A percentile compares a stretch with the other conserved stretches of the same genome.
phyloP scores from a whole-genome alignment of 2,329 filamentous ascomycete genomes.

The Aspergillus niger region DNA sequence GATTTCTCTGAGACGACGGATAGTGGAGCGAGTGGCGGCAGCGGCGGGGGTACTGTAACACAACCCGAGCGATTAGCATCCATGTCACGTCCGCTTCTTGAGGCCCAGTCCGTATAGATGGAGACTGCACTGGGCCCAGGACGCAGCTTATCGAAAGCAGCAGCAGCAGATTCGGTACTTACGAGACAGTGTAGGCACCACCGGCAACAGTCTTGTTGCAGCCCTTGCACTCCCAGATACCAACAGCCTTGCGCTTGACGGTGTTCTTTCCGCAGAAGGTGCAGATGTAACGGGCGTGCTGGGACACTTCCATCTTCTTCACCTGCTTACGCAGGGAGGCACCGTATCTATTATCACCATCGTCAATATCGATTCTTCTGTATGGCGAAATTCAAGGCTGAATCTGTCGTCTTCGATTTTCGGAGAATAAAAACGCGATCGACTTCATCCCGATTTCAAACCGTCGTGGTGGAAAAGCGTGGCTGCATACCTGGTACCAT shows the following conservation, averaged over 20 bases:
- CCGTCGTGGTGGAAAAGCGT: slow-evolving; percentile 26
- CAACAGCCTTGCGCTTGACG: slow-evolving; percentile 86
- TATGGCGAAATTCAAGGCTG: slow-evolving; percentile 21
- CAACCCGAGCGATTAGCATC: slow-evolving; percentile 17
- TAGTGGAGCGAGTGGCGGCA: slow-evolving; percentile 91
- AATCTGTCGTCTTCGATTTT: slow-evolving; percentile 18
- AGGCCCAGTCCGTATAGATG: background rate
- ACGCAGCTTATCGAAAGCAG: background rate
- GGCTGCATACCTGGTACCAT: slow-evolving; percentile 82
- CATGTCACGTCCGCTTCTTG: slow-evolving; percentile 8
- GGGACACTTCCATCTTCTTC: slow-evolving; percentile 99
- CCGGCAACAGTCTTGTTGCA: slow-evolving; percentile 94
- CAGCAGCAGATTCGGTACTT: slow-evolving; percentile 54
- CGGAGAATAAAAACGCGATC: slow-evolving; percentile 13
- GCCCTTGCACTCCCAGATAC: slow-evolving; percentile 95
- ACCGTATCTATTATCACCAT: slow-evolving; percentile 71
- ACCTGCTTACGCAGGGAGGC: slow-evolving; percentile 98
- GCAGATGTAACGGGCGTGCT: slow-evolving; percentile 97
- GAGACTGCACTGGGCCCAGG: background rate
- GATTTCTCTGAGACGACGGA: slow-evolving; percentile 96
- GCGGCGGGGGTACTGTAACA: slow-evolving; percentile 78
- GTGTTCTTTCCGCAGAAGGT: slow-evolving; percentile 98
- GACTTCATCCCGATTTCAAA: slow-evolving; percentile 19
- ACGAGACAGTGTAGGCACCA: slow-evolving; percentile 96
- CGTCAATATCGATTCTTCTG: slow-evolving; percentile 23